These are phyloP conservation scores for Quercus phellos DNA, from an alignment of 331 rosid species.

Conservation along the genomic window DNA sequence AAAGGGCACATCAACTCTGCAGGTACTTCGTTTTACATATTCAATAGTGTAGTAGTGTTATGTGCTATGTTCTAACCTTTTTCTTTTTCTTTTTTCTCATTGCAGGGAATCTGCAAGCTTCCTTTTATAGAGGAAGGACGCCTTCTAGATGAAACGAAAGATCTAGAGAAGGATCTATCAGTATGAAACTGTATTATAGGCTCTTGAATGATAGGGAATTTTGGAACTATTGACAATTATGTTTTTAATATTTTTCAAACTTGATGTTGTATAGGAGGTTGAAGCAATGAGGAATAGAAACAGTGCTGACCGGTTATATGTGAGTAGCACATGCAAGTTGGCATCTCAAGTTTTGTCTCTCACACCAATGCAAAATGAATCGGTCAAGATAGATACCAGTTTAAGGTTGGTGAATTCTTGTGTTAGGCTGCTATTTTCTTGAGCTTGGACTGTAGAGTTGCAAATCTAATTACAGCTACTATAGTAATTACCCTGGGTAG, in stretches of 20 bases:
- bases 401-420: constrained; percentile 22
- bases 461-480: neutral
- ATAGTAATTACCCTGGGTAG: neutral
- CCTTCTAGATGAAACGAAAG: constrained; percentile 40
- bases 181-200: constrained; percentile 17
- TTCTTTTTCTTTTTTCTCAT: neutral
- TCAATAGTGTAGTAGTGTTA: neutral
- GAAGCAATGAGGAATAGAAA: constrained; percentile 29
- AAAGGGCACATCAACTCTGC: too few relatives aligned
- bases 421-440: neutral
- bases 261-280: constrained; percentile 11
- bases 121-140: constrained; percentile 44
- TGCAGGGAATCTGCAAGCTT: constrained; percentile 44
- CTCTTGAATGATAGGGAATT: neutral
- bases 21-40: neutral
- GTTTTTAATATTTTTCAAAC: neutral
- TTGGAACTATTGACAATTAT: neutral
- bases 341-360: constrained; percentile 21
- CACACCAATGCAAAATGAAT: neutral
- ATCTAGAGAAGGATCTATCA: constrained; percentile 19
- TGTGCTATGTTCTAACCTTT: neutral
- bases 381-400: neutral
- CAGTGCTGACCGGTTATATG: constrained; percentile 26
- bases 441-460: neutral
- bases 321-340: constrained; percentile 14